Evolutionary conservation across 2,329 filamentous ascomycete genomes (phyloP), one percentile per base, ranked within the genome.

Genomic region (Dactylellina drechsleri): DNA sequence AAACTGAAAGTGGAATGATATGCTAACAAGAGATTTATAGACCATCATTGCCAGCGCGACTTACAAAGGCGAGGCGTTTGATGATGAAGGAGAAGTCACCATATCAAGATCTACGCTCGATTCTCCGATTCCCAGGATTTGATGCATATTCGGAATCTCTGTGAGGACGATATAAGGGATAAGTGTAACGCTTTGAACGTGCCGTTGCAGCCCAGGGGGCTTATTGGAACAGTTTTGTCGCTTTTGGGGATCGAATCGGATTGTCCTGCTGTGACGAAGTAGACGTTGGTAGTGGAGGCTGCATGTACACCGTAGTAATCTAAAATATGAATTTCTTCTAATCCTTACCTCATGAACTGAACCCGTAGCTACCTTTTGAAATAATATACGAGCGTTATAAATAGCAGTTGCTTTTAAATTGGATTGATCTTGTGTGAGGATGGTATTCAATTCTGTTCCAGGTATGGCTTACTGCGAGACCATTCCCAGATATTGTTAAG

Each of bases 21-120:
- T 47, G 16, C 31, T 47, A 18, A 47, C n/a, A 13, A 47, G n/a
- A 7, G 18, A n/a, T 47, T 1, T 7, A 5, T 57, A 66, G 52
- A 40, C 43, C 4, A 12, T 43, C 15, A 28, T 66, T 23, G 15
- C 10, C 2, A 23, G 18, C 2, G 23, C 43, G 7, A 57, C 8
- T 10, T 50, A 58, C 8, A 47, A 20, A 36, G 62, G 62, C 50
- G 62, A 66, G 50, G 57, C 20, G 20, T 66, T 47, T 28, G 49
- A 65, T 31, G 20, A 1, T 15, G 3, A 18, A 1, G 61, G 49
- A 18, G 12, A 6, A 10, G 20, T 6, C 4, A 23, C 43, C 3
- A 41, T 56, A 2, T 10, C 43, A 6, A 7, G 0, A 54, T 57
- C 2, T 26, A 56, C 8, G 18, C 28, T 18, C 31, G 61, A 28